Evolutionary conservation across 805 yeast species (phyloP), one percentile per base, ranked within the genome.

Genomic region (Metschnikowia vanudenii): DNA sequence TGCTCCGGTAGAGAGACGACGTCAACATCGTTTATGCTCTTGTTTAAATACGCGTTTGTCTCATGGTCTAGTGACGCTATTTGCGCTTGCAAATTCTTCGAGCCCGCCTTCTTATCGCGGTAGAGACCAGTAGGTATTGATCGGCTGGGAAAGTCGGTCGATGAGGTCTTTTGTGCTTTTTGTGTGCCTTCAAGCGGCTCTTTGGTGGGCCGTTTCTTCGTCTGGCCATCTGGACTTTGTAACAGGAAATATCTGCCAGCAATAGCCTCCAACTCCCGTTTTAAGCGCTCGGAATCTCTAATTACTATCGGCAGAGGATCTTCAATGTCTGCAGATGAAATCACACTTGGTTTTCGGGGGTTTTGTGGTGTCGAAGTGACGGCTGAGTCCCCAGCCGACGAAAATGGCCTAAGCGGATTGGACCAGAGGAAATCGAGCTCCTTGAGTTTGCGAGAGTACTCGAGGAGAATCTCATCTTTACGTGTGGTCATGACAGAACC

Each of bases 1-100:
- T 67, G 67, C 39, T 71, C 75, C 1, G 76, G 76, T 5, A 71
- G 60, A 1, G 73, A 56, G n/a, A 72, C 48, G 10, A 73, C 58
- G 39, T 71, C 72, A 46, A 72, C 44, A 7, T 67, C 70, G 3
- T 58, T 43, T 13, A 73, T 51, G 32, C 56, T 56, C 39, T 58
- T 62, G 29, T 53, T 44, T 20, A 65, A 53, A 39, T 60, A 64
- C 28, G 39, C 52, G 14, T 61, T 53, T 8, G 61, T 48, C 22
- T 58, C 60, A 18, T 60, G 57, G 32, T 56, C 58, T 10, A 59
- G 41, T 2, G 57, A 55, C 32, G 49, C 60, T 39, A 53, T 52
- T 42, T 59, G 64, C 13, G 59, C 51, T 46, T 51, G 51, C 19
- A 62, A 39, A 16, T 50, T 47, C 26, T 40, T 43, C 1, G 52